A percentile compares a stretch with the other conserved stretches of the same genome.
phyloP scores from a whole-genome alignment of 2,329 filamentous ascomycete species.

The Colletotrichum sp. region DNA sequence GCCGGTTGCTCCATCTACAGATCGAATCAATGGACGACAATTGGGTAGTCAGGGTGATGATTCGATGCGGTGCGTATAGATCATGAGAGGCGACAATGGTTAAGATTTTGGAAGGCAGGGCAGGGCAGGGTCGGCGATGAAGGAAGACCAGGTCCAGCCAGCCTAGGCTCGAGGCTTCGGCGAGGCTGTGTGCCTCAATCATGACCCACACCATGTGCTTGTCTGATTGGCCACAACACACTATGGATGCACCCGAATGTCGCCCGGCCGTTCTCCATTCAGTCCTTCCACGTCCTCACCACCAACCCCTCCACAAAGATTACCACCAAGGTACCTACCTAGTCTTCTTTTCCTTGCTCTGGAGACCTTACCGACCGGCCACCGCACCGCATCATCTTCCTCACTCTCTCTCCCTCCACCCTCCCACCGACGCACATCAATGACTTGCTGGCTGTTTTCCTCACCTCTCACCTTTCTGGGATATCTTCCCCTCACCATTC shows the following conservation, averaged over 20 bases:
- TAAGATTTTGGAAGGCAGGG: background rate
- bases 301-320: background rate
- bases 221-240: background rate
- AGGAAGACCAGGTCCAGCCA: background rate
- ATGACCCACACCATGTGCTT: background rate
- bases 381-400: background rate
- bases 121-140: background rate
- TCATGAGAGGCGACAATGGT: background rate
- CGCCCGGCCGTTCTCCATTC: background rate
- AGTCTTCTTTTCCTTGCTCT: background rate
- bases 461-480: background rate
- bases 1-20: slow-evolving; percentile 24
- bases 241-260: background rate
- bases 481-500: background rate
- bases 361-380: background rate
- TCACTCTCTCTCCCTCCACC: background rate
- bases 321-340: background rate
- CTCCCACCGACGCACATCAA: background rate
- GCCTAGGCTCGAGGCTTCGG: background rate
- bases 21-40: slow-evolving; percentile 1
- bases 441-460: background rate
- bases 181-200: background rate
- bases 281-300: background rate
- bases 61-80: background rate
- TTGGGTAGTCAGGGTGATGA: background rate